Percentiles rank a stretch among this genome's conserved stretches.
Evolutionary conservation across 768 basidiomycete species (phyloP).

Genomic region (Tylopilus cervinicoccineus): DNA sequence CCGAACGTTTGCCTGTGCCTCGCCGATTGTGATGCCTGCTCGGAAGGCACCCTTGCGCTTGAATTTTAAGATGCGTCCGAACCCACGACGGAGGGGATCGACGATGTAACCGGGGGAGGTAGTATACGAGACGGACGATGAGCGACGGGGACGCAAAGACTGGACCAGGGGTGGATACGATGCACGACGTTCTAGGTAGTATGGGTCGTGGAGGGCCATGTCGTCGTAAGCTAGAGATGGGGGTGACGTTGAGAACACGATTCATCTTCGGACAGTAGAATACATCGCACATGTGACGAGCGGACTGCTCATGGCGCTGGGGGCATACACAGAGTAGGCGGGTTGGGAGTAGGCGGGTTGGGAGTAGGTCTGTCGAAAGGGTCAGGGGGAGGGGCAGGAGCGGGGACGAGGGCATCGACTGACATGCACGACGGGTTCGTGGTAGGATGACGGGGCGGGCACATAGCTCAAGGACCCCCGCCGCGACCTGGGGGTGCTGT

Average conservation of each 20-base stretch:
- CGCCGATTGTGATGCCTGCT: slow-evolving; percentile 61
- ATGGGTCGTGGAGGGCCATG: slow-evolving; percentile 44
- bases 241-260: not conserved
- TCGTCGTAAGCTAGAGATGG: slow-evolving; percentile 51
- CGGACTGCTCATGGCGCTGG: slow-evolving; percentile 36
- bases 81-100: slow-evolving; percentile 47
- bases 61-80: slow-evolving; percentile 59
- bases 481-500: slow-evolving; percentile 29
- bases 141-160: slow-evolving; percentile 31
- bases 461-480: slow-evolving; percentile 34
- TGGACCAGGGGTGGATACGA: slow-evolving; percentile 22
- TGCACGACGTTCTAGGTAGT: slow-evolving; percentile 37
- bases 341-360: slow-evolving; percentile 44
- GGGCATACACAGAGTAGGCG: slow-evolving; percentile 45
- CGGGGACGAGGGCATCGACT: slow-evolving; percentile 8
- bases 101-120: slow-evolving; percentile 33
- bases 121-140: slow-evolving; percentile 39
- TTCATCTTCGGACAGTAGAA: not conserved
- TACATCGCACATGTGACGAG: slow-evolving; percentile 40
- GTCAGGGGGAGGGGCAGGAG: slow-evolving; percentile 5
- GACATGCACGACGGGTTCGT: slow-evolving; percentile 42
- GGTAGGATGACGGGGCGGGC: slow-evolving; percentile 34
- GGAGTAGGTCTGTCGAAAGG: slow-evolving; percentile 31
- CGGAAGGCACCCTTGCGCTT: slow-evolving; percentile 67
- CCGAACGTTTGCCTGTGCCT: slow-evolving; percentile 61